Evolutionary conservation across 768 basidiomycete species (phyloP).

Genomic region (Lentinula guzmanii): DNA sequence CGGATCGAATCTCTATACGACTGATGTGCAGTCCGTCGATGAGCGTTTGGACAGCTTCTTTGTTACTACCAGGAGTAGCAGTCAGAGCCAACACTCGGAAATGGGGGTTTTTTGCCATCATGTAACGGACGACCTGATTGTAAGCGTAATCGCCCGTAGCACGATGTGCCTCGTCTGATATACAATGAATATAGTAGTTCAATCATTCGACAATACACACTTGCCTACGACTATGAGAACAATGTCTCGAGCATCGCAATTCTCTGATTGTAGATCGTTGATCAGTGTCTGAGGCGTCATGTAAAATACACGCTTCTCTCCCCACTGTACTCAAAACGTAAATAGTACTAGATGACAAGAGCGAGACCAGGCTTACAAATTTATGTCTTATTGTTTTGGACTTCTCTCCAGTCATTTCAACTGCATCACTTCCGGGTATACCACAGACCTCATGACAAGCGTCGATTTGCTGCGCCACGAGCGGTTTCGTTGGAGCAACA

Average conservation of each 20-base stretch:
- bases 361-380: slow-evolving; percentile 41
- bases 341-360: slow-evolving; percentile 7
- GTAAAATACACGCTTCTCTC: slow-evolving; percentile 81
- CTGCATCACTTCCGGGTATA: slow-evolving; percentile 80
- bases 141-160: slow-evolving; percentile 94
- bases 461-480: slow-evolving; percentile 91
- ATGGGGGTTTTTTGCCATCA: slow-evolving; percentile 93
- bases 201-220: slow-evolving; percentile 11
- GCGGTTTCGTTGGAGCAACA: slow-evolving; percentile 92
- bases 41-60: slow-evolving; percentile 83
- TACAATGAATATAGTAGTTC: background rate
- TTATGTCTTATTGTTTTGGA: slow-evolving; percentile 44
- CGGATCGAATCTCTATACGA: slow-evolving; percentile 90
- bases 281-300: slow-evolving; percentile 95
- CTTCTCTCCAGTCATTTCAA: slow-evolving; percentile 82
- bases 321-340: slow-evolving; percentile 50
- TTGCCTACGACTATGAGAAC: slow-evolving; percentile 84
- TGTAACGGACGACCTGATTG: slow-evolving; percentile 76
- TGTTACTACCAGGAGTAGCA: slow-evolving; percentile 86
- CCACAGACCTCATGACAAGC: slow-evolving; percentile 93
- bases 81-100: slow-evolving; percentile 92
- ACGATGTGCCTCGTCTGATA: slow-evolving; percentile 87
- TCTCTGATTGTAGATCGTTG: slow-evolving; percentile 73
- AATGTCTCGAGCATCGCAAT: slow-evolving; percentile 74
- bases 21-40: slow-evolving; percentile 95